Base-by-base conservation (phyloP, 2,329 filamentous ascomycete genomes). In the Alternaria hordeiaustralica region DNA sequence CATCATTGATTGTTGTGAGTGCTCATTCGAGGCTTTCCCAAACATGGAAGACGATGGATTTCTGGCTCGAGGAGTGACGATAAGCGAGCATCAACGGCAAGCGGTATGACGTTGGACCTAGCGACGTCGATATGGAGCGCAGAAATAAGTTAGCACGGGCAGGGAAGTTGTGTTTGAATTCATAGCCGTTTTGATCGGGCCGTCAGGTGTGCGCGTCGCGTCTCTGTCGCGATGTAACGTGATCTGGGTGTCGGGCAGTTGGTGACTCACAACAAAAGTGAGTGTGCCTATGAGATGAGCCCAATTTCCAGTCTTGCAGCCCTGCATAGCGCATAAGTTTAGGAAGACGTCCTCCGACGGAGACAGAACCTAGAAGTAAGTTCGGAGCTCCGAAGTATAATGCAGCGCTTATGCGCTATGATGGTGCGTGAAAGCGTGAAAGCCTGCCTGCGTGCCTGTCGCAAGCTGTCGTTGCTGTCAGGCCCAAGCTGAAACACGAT, bases 41-140 rank as follows among this genome's bases (percentile, higher is more conserved):
- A 57, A 51, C 33, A 58, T 68, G 58, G 69, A 70, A 69, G 61
- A 58, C 26, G 55, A 60, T 66, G 65, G 69, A 71, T 20, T 67
- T 8, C 55, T 46, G 55, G 56, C 60, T 47, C 23, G 23, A 56
- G 36, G 46, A 23, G 26, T 33, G 33, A 13, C 28, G 13, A 55
- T 61, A 66, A 61, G 67, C 65, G 62, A 64, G 26, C 41, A 57
- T 20, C 33, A 45, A 66, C 68, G 69, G 61, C 61, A 46, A 70
- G 61, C 61, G 56, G 28, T 33, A 53, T 70, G 67, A 69, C 64
- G 67, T 43, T 43, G n/a, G 21, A 56, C 51, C 55, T 53, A 56
- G 59, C 66, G 50, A 61, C 57, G 57, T 55, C 54, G 54, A 30
- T 45, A 21, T 12, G 58, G 25, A 51, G 33, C 26, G 43, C 18